These are phyloP conservation scores for Lentinus polychrous DNA, from an alignment of 1,284 basidiomycete genomes.

Conservation along the genomic window DNA sequence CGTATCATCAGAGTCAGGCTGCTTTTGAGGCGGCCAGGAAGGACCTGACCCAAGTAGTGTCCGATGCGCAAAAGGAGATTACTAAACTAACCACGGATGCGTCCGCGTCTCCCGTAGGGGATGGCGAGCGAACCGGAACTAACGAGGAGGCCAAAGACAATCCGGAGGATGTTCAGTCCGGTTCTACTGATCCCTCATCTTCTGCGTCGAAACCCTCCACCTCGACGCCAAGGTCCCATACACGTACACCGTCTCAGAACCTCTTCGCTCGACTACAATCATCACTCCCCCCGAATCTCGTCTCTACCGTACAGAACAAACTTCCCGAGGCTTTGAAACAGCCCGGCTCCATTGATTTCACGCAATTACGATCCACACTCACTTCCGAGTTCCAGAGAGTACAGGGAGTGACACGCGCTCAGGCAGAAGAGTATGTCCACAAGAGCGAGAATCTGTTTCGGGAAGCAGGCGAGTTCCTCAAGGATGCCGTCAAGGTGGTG, in stretches of 20 bases:
- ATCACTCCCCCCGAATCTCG: constrained; percentile 64
- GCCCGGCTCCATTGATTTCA: constrained; percentile 44
- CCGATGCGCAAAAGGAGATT: constrained; percentile 79
- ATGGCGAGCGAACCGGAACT: constrained; percentile 5
- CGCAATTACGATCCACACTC: constrained; percentile 58
- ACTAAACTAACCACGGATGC: constrained; percentile 48
- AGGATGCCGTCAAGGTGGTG: constrained; percentile 84
- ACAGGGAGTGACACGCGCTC: constrained; percentile 63
- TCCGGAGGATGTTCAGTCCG: constrained; percentile 1
- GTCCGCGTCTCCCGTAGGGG: constrained; percentile 9
- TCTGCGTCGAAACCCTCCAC: constrained; percentile 1
- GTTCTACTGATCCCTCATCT: not conserved
- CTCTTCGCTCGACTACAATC: constrained; percentile 68
- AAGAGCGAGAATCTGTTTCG: constrained; percentile 70
- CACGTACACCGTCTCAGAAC: constrained; percentile 30
- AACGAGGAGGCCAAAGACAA: constrained; percentile 7
- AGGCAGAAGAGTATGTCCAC: constrained; percentile 80
- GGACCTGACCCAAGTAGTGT: constrained; percentile 71
- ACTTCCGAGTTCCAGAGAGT: constrained; percentile 67
- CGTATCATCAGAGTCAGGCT: constrained; percentile 55
- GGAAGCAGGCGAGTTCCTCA: constrained; percentile 69
- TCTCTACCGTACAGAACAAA: constrained; percentile 35
- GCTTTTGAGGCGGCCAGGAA: constrained; percentile 70
- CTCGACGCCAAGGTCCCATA: constrained; percentile 12
- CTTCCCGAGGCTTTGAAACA: constrained; percentile 61